phyloP scores from a whole-genome alignment of 495 filamentous ascomycete species.

The Podospora tetraspora region DNA sequence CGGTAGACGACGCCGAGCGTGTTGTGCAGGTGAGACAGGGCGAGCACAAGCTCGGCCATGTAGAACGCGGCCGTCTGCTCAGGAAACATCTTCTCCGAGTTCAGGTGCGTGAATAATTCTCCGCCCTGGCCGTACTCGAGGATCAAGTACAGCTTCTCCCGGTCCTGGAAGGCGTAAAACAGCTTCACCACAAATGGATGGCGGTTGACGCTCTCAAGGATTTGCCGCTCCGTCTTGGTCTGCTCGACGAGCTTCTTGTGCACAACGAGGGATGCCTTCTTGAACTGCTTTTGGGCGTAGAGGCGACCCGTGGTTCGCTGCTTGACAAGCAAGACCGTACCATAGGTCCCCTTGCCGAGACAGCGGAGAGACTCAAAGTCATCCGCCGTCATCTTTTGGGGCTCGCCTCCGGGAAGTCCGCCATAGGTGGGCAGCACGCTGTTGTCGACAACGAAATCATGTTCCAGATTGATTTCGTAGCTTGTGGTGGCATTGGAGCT shows the following conservation, averaged over 20 bases:
- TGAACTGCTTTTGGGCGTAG: conserved; percentile 97
- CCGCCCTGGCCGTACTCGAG: conserved; percentile 98
- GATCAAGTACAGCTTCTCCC: conserved; percentile 94
- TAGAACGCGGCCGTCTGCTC: conserved; percentile 89
- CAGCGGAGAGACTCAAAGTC: conserved; percentile 94
- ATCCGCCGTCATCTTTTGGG: conserved; percentile 79
- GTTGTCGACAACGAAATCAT: conserved; percentile 80
- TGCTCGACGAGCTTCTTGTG: conserved; percentile 93
- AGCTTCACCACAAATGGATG: conserved; percentile 97
- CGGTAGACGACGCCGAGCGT: conserved; percentile 92
- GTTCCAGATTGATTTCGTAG: conserved; percentile 83
- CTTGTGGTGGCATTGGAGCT: conserved; percentile 46
- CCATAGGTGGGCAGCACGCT: conserved; percentile 38
- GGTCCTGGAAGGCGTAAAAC: conserved; percentile 97
- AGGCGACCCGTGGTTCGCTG: conserved; percentile 80
- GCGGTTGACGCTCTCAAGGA: conserved; percentile 89
- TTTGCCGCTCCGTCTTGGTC: conserved; percentile 90
- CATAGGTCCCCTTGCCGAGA: conserved; percentile 92
- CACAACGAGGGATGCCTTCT: conserved; percentile 86
- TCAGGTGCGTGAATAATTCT: conserved; percentile 87
- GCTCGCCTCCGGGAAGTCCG: conserved; percentile 39
- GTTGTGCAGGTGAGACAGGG: conserved; percentile 85
- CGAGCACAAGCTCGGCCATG: conserved; percentile 95
- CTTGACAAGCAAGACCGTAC: conserved; percentile 87
- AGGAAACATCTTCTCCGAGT: conserved; percentile 83